Evolutionary conservation across 176 grass and related monocot genomes (phyloP), one percentile per base, ranked within the genome.

Genomic region (Puya raimondii): DNA sequence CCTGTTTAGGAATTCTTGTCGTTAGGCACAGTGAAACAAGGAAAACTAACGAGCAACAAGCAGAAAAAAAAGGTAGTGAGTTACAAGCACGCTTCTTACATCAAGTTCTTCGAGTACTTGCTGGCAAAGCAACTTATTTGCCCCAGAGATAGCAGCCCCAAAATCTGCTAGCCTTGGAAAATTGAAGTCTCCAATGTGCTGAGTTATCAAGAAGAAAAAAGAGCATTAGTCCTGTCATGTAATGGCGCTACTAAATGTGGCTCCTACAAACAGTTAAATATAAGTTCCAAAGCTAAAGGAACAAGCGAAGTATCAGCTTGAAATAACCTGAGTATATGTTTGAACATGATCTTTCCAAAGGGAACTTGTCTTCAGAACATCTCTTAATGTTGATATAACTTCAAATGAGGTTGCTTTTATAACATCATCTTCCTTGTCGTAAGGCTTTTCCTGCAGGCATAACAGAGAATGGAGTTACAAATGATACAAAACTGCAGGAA

Each of bases 311-410:
- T 42, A 42, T 42, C 33, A 42, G 33, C 33, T 42, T 42, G 61
- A 50, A 51, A 64, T 65, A 64, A 93, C 94, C 84, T 97, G 89
- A 65, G 85, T 88, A 79, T 97, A 93, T 47, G 86, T 88, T 80
- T 97, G 94, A 68, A 97, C 84, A 75, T 93, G 94, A 69, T 97
- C 93, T 75, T 85, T 97, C 93, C 93, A 97, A 87, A 92, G 84
- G 63, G 86, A 70, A 81, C 86, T 97, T 75, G 84, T 74, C 74
- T 75, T 93, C 61, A 92, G 84, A 75, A 97, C 89, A 76, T 93
- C 94, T 86, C 94, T 85, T 71, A 97, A 85, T 72, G 94, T 97
- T 75, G 94, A 88, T 90, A 93, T 97, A 77, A 97, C 94, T 90
- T 97, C 94, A 77, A 93, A 97, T 71, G 89, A 90, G n/a, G 89